Evolutionary conservation across 2,329 filamentous ascomycete species (phyloP).

Genomic region (Ophiostoma ulmi): DNA sequence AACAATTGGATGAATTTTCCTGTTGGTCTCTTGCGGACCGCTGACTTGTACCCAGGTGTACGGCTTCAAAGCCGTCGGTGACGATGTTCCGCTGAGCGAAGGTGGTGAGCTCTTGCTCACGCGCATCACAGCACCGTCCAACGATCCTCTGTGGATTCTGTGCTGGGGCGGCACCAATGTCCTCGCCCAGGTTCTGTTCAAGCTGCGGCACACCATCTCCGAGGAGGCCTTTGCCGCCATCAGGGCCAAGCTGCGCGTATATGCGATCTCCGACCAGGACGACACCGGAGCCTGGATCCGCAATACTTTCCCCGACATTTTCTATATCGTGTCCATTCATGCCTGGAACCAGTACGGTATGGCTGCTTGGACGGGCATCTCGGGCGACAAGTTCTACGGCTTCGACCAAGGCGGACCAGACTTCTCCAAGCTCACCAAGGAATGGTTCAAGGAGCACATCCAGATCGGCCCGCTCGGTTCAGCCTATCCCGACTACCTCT

Average conservation of each 20-base stretch:
- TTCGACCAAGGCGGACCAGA: constrained; percentile 43
- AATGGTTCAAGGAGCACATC: constrained; percentile 50
- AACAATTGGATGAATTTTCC: too few species aligned
- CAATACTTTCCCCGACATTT: neutral
- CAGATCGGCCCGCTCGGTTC: constrained; percentile 44
- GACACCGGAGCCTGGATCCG: constrained; percentile 1
- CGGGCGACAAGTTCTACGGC: constrained; percentile 31
- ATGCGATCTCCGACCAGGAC: neutral
- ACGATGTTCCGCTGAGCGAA: neutral
- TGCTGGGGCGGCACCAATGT: neutral
- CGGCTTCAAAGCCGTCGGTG: too few species aligned
- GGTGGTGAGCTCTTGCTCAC: neutral
- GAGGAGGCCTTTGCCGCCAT: too few species aligned
- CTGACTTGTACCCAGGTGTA: too few species aligned
- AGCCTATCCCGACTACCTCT: constrained; percentile 43
- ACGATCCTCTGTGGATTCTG: constrained; percentile 34
- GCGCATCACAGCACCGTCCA: constrained; percentile 30
- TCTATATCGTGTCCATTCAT: constrained; percentile 45
- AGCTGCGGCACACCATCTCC: too few species aligned
- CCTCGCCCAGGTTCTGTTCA: neutral
- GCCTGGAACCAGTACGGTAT: constrained; percentile 51
- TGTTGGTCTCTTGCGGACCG: too few species aligned
- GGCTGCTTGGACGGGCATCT: constrained; percentile 53
- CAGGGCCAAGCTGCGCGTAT: too few species aligned
- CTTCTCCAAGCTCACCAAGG: constrained; percentile 42